Evolutionary conservation across 306 rosid species (phyloP).

Genomic region (Dryas alaskensis): DNA sequence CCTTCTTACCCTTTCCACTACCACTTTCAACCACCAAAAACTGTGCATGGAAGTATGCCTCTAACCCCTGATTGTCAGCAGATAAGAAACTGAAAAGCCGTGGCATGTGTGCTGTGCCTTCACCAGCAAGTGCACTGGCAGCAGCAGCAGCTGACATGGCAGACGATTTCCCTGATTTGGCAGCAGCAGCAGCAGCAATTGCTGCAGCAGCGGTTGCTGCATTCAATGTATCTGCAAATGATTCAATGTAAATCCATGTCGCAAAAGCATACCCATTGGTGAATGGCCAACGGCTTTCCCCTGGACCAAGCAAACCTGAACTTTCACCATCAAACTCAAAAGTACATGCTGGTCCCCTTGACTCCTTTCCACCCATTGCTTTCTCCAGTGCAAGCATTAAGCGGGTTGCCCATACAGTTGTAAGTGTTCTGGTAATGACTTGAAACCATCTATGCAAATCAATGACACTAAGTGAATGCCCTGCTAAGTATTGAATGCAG

Average conservation of each 20-base stretch:
- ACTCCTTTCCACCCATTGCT: constrained; percentile 86
- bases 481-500: constrained; percentile 92
- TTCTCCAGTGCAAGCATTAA: constrained; percentile 86
- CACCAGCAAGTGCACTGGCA: constrained; percentile 99
- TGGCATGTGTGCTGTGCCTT: constrained; percentile 98
- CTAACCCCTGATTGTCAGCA: constrained; percentile 94
- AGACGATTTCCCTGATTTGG: constrained; percentile 91
- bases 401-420: constrained; percentile 73
- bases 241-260: constrained; percentile 97
- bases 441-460: constrained; percentile 87
- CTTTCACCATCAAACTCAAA: constrained; percentile 99
- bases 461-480: constrained; percentile 77
- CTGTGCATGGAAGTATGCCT: constrained; percentile 98
- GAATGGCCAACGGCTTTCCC: constrained; percentile 98
- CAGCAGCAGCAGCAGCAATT: constrained; percentile 96
- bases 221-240: constrained; percentile 92
- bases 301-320: constrained; percentile 97
- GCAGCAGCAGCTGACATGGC: constrained; percentile 99
- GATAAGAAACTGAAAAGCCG: constrained; percentile 91
- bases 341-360: constrained; percentile 82
- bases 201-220: constrained; percentile 99
- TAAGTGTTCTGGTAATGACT: constrained; percentile 67
- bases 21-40: constrained; percentile 94
- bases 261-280: constrained; percentile 92
- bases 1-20: constrained; percentile 85